Base-by-base conservation (phyloP, 2,329 filamentous ascomycete species). In the Hypoxylon sp. region DNA sequence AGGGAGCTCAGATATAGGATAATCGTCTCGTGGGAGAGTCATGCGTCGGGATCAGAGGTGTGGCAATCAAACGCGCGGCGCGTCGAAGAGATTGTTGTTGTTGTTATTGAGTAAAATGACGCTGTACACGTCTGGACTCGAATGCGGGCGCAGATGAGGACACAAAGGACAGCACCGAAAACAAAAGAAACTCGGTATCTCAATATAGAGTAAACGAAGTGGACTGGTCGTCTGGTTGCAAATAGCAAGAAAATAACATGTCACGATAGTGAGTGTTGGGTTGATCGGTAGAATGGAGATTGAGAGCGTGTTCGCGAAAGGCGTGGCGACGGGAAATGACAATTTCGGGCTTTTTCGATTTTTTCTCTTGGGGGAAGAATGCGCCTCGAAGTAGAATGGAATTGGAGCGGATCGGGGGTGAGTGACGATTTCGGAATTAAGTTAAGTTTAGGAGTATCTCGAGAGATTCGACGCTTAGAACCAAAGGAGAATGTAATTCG, bases 381-480 rank as follows among this genome's bases (percentile, higher is more conserved):
- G 75, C 75, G 76, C 76, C 73, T 74, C 71, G 72, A 66, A 64
- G 54, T 58, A 58, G 63, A 74, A 70, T 65, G 72, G 70, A 71
- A 71, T 74, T 73, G 69, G 63, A 72, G 67, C 58, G 71, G 53
- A 63, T 69, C 67, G 71, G 62, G 59, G 54, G 63, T 67, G 60
- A 70, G 33, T 67, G 69, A 64, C 47, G 63, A 69, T 59, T 70
- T 67, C 62, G 69, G 69, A 69, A 73, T 69, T 69, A 70, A 63
- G 69, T 66, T 71, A 67, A 53, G 63, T 71, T 67, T 62, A 69
- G 61, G 65, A 69, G 63, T 54, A 65, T 65, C 65, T 69, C 54
- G 73, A 71, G 64, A 63, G 59, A 67, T 71, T 75, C 73, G 71
- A 73, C 68, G 68, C 42, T 73, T 55, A 63, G 63, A 26, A 63